Evolutionary conservation across 192 early-diverging fungal genomes (phyloP).

Genomic region (Coemansia sp.): DNA sequence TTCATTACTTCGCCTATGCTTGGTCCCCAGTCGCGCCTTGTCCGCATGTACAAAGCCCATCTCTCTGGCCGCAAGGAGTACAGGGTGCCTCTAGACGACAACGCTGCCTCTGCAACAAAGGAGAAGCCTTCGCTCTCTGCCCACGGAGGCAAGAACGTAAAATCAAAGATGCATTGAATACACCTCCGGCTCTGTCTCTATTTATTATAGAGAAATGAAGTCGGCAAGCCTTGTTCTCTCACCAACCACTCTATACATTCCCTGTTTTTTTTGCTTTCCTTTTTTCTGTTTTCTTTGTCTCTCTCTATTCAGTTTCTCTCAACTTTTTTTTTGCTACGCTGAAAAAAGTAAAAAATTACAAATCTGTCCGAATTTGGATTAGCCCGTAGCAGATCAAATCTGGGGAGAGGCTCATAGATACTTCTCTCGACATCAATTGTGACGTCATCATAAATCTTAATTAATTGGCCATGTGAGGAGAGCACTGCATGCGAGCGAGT

Average conservation of each 20-base stretch:
- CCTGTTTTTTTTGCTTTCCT: neutral
- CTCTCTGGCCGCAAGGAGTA: conserved; percentile 66
- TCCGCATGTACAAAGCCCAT: conserved; percentile 67
- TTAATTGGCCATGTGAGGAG: no score
- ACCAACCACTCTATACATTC: neutral
- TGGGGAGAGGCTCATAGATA: no score
- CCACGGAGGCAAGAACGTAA: neutral
- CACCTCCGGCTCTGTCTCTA: neutral
- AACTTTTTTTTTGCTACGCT: no score
- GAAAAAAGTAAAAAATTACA: no score
- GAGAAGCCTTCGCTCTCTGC: neutral
- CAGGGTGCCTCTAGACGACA: conserved; percentile 14
- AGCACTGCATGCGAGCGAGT: no score
- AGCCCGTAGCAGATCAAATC: no score
- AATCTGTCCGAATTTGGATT: no score
- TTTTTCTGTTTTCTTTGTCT: neutral
- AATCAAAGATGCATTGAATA: neutral
- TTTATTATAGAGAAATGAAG: neutral
- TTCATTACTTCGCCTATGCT: conserved; percentile 72
- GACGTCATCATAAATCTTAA: no score
- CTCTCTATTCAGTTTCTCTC: no score
- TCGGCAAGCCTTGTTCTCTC: neutral
- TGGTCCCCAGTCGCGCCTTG: conserved; percentile 78
- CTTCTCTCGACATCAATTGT: no score
- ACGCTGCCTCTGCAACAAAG: neutral